Percentiles rank a stretch among this genome's conserved stretches.
phyloP scores from a whole-genome alignment of 2,329 filamentous ascomycete species.

The Pezicula radicicola region DNA sequence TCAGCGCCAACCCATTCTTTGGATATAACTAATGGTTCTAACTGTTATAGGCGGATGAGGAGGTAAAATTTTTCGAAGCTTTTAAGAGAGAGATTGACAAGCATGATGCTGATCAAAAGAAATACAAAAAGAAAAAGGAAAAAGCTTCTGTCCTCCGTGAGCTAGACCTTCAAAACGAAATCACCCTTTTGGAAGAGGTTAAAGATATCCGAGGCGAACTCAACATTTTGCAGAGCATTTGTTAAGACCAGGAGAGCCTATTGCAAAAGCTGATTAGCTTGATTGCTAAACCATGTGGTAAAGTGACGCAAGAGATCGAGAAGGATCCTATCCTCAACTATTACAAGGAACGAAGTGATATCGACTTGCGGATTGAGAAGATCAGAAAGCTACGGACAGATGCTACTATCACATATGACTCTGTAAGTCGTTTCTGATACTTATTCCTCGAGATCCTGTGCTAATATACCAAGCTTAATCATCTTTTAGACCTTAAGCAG shows the following conservation, averaged over 20 bases:
- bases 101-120: not conserved
- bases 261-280: not conserved
- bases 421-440: not conserved
- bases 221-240: not conserved
- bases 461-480: slow-evolving; percentile 8
- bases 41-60: not conserved
- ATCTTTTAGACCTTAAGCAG: slow-evolving; percentile 39
- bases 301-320: not conserved
- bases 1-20: not conserved
- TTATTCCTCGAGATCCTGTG: not conserved
- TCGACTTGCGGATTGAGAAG: not conserved
- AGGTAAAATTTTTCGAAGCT: not conserved
- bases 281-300: not conserved
- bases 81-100: not conserved
- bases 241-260: not conserved
- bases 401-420: not conserved
- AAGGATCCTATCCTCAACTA: not conserved
- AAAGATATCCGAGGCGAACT: not conserved
- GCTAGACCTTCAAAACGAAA: not conserved
- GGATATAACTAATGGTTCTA: not conserved
- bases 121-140: no score
- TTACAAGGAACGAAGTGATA: not conserved
- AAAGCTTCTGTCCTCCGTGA: not conserved
- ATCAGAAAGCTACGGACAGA: not conserved
- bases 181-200: not conserved